These are phyloP conservation scores for Pyricularia pennisetigena DNA, from an alignment of 2,329 filamentous ascomycete genomes.

Conservation along the genomic window DNA sequence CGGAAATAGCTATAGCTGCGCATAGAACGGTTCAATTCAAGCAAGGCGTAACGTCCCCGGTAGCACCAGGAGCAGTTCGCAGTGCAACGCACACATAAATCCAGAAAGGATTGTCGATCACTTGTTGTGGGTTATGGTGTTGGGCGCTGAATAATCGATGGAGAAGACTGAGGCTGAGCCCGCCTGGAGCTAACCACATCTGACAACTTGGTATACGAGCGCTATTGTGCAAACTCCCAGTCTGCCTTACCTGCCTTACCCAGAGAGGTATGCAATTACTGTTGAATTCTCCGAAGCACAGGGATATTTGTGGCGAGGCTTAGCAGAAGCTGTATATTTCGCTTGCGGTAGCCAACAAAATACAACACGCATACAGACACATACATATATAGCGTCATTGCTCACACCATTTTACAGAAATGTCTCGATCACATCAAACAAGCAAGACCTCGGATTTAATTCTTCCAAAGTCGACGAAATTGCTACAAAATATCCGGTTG, in stretches of 20 bases:
- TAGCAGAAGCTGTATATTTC: neutral
- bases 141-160: neutral
- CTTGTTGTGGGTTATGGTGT: neutral
- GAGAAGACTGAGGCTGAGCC: neutral
- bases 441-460: no score
- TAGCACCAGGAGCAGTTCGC: neutral
- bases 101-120: neutral
- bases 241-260: neutral
- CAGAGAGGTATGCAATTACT: neutral
- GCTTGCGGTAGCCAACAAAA: neutral
- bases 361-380: neutral
- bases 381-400: neutral
- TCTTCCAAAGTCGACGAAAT: no score
- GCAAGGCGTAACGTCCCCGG: neutral
- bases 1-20: no score
- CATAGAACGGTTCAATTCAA: no score
- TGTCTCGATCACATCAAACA: neutral
- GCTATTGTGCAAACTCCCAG: neutral
- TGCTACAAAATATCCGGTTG: no score
- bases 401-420: neutral
- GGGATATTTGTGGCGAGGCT: neutral
- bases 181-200: neutral
- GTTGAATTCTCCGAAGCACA: neutral
- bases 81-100: neutral
- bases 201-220: neutral